Percentiles rank a stretch among this genome's conserved stretches.
Conservation (phyloP, 805 yeast species). For the Candida patagonica region DNA sequence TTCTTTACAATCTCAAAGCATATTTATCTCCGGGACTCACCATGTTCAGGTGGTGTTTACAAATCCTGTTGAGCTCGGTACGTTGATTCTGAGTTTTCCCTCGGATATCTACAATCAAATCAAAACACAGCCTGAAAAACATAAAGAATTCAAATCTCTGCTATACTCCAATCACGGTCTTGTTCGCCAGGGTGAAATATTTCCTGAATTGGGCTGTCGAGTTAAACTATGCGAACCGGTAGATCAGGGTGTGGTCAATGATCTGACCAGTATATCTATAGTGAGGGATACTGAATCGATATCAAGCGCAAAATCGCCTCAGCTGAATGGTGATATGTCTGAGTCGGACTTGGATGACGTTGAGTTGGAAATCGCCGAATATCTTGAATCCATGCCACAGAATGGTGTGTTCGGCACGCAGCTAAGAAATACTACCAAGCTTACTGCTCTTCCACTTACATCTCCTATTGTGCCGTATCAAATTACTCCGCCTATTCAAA, state of each 20-base stretch:
- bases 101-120: slow-evolving; percentile 39
- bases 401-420: neutral
- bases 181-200: slow-evolving; percentile 35
- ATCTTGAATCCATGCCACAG: slow-evolving; percentile 7
- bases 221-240: slow-evolving; percentile 63
- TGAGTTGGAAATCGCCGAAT: slow-evolving; percentile 19
- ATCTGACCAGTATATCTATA: slow-evolving; percentile 44
- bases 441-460: slow-evolving; percentile 4
- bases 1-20: slow-evolving; percentile 3
- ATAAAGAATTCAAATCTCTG: slow-evolving; percentile 11
- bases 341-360: slow-evolving; percentile 12
- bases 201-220: slow-evolving; percentile 38
- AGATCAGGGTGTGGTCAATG: slow-evolving; percentile 50
- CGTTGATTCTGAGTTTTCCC: slow-evolving; percentile 36
- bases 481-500: slow-evolving; percentile 18
- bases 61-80: slow-evolving; percentile 26
- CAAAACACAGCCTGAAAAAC: slow-evolving; percentile 29
- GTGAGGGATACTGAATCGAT: slow-evolving; percentile 28
- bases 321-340: neutral
- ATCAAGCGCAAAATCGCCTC: neutral
- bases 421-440: neutral
- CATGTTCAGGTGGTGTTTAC: slow-evolving; percentile 12
- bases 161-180: slow-evolving; percentile 11
- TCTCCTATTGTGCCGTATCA: slow-evolving; percentile 8
- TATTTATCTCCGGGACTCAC: slow-evolving; percentile 6